Base-by-base conservation (phyloP, 2,329 filamentous ascomycete genomes). In the Pezicula rhizophila region DNA sequence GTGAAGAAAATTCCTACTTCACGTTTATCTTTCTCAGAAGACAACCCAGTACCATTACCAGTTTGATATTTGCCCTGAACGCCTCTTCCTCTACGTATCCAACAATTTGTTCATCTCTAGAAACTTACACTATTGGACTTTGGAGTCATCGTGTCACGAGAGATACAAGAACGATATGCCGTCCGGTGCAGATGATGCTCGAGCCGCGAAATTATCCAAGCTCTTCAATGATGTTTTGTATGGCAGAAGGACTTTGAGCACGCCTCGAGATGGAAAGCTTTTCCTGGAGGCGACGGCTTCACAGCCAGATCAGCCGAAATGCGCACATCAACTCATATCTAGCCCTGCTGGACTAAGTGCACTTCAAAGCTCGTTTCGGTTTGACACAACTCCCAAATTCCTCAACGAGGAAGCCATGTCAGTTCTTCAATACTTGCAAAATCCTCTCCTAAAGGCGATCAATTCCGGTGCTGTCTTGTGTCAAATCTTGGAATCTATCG, bases 201-300 rank as follows among this genome's bases (percentile, higher is more conserved):
- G 56, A 20, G 43, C 53, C 44, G 25, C 57, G 50, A 50, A 60
- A 45, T 56, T 74, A 26, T 57, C 59, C 3, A 69, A 66, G 47
- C 64, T 68, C 43, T 74, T 75, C 57, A 59, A 65, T 37, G 52
- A 58, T 8, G 60, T 73, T 23, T 50, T 75, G 10, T 45, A 64
- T 28, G 72, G 69, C 5, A 61, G 67, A 51, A 65, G 69, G 23
- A 49, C 58, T 1, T 45, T 77, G 7, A 64, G 64, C 14, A 70
- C 57, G 5, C 34, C 63, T 15, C 59, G 60, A 8, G 68, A 76
- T 52, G 68, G 64, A 5, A 70, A 67, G 31, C 64, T 69, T 5
- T 76, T 78, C 45, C 37, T 79, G 3, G 75, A 79, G 55, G 70
- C 75, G 1, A 53, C 78, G 5, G 71, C 68, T 51, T 55, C 57